phyloP scores from a whole-genome alignment of 305 asterid genomes.

The Salvia sclarea region DNA sequence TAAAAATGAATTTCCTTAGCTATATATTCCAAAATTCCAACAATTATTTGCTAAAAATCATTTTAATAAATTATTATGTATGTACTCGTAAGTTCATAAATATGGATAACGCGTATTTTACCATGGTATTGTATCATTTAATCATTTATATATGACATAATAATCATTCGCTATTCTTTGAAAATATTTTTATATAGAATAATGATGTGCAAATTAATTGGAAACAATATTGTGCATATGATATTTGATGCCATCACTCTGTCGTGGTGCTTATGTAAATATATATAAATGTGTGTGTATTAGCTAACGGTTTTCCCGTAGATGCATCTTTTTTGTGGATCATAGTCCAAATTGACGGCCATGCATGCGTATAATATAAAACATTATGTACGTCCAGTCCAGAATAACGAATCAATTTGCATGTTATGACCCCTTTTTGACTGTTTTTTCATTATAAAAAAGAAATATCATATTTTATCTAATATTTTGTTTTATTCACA shows the following conservation, averaged over 20 bases:
- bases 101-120: no score
- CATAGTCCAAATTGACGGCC: constrained; percentile 43
- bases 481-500: not conserved
- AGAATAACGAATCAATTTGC: not conserved
- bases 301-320: not conserved
- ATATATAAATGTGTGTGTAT: not conserved
- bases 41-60: no score
- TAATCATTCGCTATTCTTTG: no score
- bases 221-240: no score
- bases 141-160: no score
- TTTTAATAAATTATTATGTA: no score
- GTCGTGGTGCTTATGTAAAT: not conserved
- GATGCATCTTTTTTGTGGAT: not conserved
- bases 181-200: no score
- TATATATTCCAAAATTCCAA: no score
- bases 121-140: no score
- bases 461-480: not conserved
- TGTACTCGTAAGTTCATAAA: no score
- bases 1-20: no score
- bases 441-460: not conserved
- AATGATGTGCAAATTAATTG: not conserved
- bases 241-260: not conserved
- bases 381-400: no score
- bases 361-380: constrained; percentile 35
- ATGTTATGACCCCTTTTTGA: constrained; percentile 5